Conservation (phyloP, 495 filamentous ascomycete genomes). For the Talaromyces wortmannii region DNA sequence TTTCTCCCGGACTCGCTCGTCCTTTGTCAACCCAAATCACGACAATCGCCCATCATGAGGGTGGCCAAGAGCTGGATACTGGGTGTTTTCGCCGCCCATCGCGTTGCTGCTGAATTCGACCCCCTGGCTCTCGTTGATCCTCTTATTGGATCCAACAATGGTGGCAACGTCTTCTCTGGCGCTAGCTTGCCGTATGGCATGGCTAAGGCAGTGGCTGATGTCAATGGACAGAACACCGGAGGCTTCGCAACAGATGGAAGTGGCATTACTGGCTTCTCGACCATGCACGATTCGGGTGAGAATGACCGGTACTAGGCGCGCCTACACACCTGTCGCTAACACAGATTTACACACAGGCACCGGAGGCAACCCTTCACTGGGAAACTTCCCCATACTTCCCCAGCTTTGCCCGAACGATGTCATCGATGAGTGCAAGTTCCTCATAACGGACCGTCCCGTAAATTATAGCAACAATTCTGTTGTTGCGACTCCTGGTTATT, state of each 20-base stretch:
- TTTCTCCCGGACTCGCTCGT: neutral
- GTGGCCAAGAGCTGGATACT: neutral
- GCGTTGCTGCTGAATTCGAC: slow-evolving; percentile 3
- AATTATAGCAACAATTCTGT: slow-evolving; percentile 46
- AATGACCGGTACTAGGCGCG: no score
- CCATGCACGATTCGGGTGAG: slow-evolving; percentile 55
- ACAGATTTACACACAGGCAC: slow-evolving; percentile 32
- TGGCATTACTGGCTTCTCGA: slow-evolving; percentile 53
- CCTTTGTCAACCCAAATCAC: neutral
- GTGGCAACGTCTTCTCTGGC: slow-evolving; percentile 65
- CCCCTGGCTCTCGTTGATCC: slow-evolving; percentile 36
- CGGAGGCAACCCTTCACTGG: slow-evolving; percentile 60
- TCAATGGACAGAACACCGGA: slow-evolving; percentile 58
- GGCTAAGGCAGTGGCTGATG: slow-evolving; percentile 70
- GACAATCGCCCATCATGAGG: neutral
- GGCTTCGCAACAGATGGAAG: slow-evolving; percentile 63
- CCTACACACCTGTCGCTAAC: no score
- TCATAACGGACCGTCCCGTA: slow-evolving; percentile 38
- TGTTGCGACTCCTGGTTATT: slow-evolving; percentile 59
- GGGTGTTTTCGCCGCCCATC: neutral
- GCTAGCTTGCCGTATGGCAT: slow-evolving; percentile 69
- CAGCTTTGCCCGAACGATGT: slow-evolving; percentile 55
- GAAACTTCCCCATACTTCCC: slow-evolving; percentile 66
- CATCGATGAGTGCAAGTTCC: slow-evolving; percentile 54
- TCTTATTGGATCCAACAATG: slow-evolving; percentile 48